Base-by-base conservation (phyloP, 164 flowering plant species). In the Stephania japonica region DNA sequence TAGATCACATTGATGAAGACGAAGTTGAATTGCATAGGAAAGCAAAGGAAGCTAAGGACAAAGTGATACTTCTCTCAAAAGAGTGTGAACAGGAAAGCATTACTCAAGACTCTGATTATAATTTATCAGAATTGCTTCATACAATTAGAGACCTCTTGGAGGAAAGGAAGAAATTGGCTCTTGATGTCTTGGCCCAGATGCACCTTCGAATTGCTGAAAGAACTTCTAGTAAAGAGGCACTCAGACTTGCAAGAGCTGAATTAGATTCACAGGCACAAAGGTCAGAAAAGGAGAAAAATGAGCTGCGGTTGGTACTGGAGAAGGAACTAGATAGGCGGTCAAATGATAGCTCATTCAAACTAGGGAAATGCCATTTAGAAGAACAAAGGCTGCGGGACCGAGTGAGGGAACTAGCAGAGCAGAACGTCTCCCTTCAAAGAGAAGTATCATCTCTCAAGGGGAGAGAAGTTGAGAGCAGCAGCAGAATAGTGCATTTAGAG, bases 301-400 rank as follows among this genome's bases (percentile, higher is more conserved):
- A 93, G 74, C 63, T 90, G 82, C 93, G 90, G 81, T 56, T 73
- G 27, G 80, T 80, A 47, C 73, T 95, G 84, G 98, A 95, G 78
- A 87, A 87, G 74, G 97, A 93, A 74, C 72, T 96, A 56, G 99
- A 93, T 76, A 86, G 97, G 81, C 88, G 98, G 82, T 91, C 97
- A 4, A 84, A 73, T 73, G 97, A 96, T 56, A 92, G 98, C 97
- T 87, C 97, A 25, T 76, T 70, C 19, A 91, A 91, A 86, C 88
- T 92, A 69, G 96, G 91, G 74, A 93, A 87, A 69, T 90, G 78
- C 76, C 91, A 88, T 70, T 56, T 74, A 24, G 98, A 96, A 83
- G 99, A 96, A 78, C 86, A 89, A 75, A 91, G 94, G 83, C 91
- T 96, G 32, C 87, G 98, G 21, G 94, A 93, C 65, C 87, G 99